Base-by-base conservation (phyloP, 345 rosid species). In the Alliaria petiolata region DNA sequence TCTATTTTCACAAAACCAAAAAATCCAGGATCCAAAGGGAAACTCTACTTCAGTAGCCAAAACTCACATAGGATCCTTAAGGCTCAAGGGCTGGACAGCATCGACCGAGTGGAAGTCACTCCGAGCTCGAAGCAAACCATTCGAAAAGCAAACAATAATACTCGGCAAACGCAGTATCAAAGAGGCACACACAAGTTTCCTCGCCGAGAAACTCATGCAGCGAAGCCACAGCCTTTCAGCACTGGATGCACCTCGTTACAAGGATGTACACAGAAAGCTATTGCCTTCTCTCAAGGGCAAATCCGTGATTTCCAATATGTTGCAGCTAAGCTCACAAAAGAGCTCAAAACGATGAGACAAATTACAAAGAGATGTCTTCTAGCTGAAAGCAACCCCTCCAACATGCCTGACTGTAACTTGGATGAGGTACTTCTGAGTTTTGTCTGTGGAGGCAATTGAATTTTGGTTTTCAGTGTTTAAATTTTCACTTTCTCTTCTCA, bases 271-370 rank as follows among this genome's bases (percentile, higher is more conserved):
- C 81, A 85, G 80, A 89, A 79, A 71, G 95, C 87, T 58, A 82
- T 89, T 76, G 74, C 77, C 63, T 95, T 91, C 83, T 84, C 95
- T 6, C 90, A 86, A 81, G 77, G 83, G 57, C 95, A 88, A 81
- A 79, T 91, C 89, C 84, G 55, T 46, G 97, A 85, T 74, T 74
- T 85, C 50, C 86, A 83, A 57, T 71, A 70, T 62, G 67, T 91
- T 65, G 78, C 95, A 46, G 64, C 78, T 34, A 89, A 79, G 78
- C 96, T 89, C 75, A 72, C 85, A 8, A 80, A 68, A 30, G 93
- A 89, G 74, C 76, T 91, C 72, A 86, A 77, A 73, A 72, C 79
- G 9, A 84, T 95, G 93, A 88, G 78, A 71, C 86, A 81, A 4
- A 58, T 91, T 35, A 80, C 81, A 36, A 81, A 84, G 80, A 85